Conservation (phyloP, 2,329 filamentous ascomycete genomes). For the Aureobasidium namibiae region DNA sequence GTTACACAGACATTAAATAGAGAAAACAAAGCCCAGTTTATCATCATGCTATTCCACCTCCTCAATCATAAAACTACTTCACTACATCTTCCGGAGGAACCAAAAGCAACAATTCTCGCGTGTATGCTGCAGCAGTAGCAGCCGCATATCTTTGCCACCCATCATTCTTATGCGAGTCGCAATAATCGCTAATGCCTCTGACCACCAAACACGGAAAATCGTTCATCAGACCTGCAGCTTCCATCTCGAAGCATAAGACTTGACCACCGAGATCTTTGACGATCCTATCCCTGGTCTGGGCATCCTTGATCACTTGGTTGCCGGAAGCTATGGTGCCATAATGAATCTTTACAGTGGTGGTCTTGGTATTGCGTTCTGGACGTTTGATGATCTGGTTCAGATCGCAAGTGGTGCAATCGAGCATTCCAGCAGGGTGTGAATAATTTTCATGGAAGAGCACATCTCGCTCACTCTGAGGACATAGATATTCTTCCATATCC, state of each 20-base stretch:
- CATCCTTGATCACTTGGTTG: slow-evolving; percentile 25
- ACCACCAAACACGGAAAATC: slow-evolving; percentile 20
- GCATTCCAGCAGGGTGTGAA: neutral
- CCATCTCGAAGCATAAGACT: slow-evolving; percentile 20
- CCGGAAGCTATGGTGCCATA: slow-evolving; percentile 17
- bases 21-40: neutral
- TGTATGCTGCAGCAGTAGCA: slow-evolving; percentile 18
- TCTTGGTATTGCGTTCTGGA: neutral
- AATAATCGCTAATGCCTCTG: slow-evolving; percentile 21
- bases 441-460: neutral
- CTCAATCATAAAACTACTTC: too few relatives aligned
- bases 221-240: slow-evolving; percentile 13
- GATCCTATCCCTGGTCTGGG: slow-evolving; percentile 17
- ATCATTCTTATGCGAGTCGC: slow-evolving; percentile 19
- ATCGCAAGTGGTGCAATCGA: neutral
- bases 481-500: neutral
- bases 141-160: slow-evolving; percentile 20
- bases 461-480: neutral
- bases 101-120: neutral
- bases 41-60: neutral
- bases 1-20: neutral
- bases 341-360: slow-evolving; percentile 1
- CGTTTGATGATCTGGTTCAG: neutral
- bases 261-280: slow-evolving; percentile 14
- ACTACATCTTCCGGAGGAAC: neutral